Base-by-base conservation (phyloP, 2,329 filamentous ascomycete genomes). In the Trichoderma pleuroti region DNA sequence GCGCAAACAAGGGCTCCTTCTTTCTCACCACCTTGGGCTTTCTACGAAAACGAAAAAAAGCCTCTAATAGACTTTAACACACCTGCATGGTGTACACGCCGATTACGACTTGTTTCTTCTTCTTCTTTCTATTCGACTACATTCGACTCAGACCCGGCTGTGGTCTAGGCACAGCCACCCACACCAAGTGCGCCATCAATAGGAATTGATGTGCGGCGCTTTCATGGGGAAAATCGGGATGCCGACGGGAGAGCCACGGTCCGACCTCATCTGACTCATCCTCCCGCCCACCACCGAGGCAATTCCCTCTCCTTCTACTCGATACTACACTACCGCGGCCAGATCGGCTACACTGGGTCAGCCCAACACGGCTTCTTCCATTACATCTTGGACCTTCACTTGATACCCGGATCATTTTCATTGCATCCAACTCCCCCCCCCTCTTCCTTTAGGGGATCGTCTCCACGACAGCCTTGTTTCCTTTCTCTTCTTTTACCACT, bases 181-280 rank as follows among this genome's bases (percentile, higher is more conserved):
- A 28, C 36, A 49, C 24, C 52, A 52, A 21, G n/a, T 12, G 65
- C 36, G 65, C 65, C 60, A 68, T 68, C 65, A 34, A 59, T 21
- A 67, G 52, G 54, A 68, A 68, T 68, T 59, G 54, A 59, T 59
- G n/a, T 34, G n/a, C 56, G 49, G 65, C 65, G 65, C 65, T 42
- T 32, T 32, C 34, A 61, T 36, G 65, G 65, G 56, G n/a, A 46
- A 52, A 61, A 61, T 68, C 65, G 56, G 65, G 39, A 49, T 42
- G 36, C 65, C 65, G 36, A 28, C 65, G 65, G 65, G 65, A 60
- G 52, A 28, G 39, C 49, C 36, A 49, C 65, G 56, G 56, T 68
- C 65, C 65, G 65, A 60, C 34, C 21, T 28, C 12, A 32, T 68
- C 65, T 68, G 65, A 68, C 65, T 68, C 56, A 68, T 60, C 65